Base-by-base conservation (phyloP, 352 stramenopile genomes). In the Globisporangium rhizosaccharum region DNA sequence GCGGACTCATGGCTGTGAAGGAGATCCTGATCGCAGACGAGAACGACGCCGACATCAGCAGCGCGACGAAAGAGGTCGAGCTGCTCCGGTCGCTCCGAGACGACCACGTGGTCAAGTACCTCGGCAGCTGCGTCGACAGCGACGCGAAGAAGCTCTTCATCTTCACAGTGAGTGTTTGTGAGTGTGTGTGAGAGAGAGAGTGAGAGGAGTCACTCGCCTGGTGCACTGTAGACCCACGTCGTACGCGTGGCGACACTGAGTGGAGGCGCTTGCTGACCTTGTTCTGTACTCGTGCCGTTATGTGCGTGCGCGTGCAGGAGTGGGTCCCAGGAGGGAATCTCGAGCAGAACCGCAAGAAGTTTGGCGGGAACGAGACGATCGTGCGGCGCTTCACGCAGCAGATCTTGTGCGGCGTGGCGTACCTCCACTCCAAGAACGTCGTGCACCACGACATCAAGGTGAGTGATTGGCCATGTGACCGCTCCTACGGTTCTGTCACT, bases 51-150 rank as follows among this genome's bases (percentile, higher is more conserved):
- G 73, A 78, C 5, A 68, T 82, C 47, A 53, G 14, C 12, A 63
- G 65, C 15, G 71, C 82, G 8, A 85, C 72, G 26, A 63, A 71
- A 56, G 90, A 98, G 64, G 88, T 98, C 9, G 79, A 97, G 51
- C 53, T 97, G 11, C 79, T 97, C 62, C 79, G 86, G 37, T 79
- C 79, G 18, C 68, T 98, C 20, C 76, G 85, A 20, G 90, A 98
- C 66, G 73, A 80, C 15, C 95, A 98, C 61, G 96, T 98, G 63
- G 91, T 98, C 37, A 82, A 85, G 55, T 98, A 98, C 63, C 67
- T 97, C 37, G 92, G 92, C 26, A 88, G 85, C 26, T 79, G 94
- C 60, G 76, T 95, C 17, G 78, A 94, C 59, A 72, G 66, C 4
- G 66, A 68, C 12, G 74, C 73, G 9, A 76, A 76, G 39, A 83